These are phyloP conservation scores for Kwoniella europaea DNA, from an alignment of 768 basidiomycete species.

Conservation along the genomic window DNA sequence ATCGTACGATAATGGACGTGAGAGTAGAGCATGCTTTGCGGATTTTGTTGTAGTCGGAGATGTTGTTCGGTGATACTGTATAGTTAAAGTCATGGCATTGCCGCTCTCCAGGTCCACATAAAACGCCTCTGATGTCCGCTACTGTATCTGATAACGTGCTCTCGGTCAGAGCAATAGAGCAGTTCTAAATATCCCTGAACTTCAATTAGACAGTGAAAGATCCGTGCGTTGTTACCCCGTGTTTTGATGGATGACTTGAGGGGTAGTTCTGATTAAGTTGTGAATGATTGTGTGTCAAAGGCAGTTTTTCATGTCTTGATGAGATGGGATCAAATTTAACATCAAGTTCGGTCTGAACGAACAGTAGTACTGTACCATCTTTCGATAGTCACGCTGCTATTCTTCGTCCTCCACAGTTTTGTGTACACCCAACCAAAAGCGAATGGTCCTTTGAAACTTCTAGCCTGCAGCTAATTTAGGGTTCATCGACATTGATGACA, in stretches of 20 bases:
- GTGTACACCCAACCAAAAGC: too few species aligned
- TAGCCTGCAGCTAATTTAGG: not conserved
- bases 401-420: too few species aligned
- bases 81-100: not conserved
- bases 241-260: not conserved
- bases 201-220: not conserved
- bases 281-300: not conserved
- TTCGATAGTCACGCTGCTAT: too few species aligned
- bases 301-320: not conserved
- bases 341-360: too few species aligned
- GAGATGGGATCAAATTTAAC: not conserved
- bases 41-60: not conserved
- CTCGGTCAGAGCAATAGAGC: too few species aligned
- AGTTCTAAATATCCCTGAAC: too few species aligned
- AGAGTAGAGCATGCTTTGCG: too few species aligned
- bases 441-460: not conserved
- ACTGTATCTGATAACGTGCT: too few species aligned
- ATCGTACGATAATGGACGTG: too few species aligned
- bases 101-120: not conserved
- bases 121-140: too few species aligned
- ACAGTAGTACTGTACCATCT: too few species aligned
- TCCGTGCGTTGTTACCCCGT: not conserved
- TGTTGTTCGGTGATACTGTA: not conserved
- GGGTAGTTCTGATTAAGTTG: not conserved
- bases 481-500: not conserved